Evolutionary conservation across 257 asterid species (phyloP).

Genomic region (Gynochthodes officinalis): DNA sequence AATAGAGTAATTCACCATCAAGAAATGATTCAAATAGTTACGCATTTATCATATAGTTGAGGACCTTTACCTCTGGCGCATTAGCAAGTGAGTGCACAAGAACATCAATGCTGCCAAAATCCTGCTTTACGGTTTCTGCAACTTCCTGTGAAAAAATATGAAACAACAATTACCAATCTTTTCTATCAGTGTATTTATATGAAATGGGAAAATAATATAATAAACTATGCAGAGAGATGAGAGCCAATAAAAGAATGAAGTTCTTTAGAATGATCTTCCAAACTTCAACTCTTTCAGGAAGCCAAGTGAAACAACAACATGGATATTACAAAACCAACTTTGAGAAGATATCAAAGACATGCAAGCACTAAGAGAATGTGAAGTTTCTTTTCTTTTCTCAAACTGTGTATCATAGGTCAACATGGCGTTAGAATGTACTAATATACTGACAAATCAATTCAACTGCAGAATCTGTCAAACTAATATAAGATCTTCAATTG

Average conservation of each 20-base stretch:
- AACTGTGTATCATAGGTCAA: not conserved
- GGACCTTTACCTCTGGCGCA: constrained; percentile 72
- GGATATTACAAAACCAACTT: not conserved
- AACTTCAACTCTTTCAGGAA: not conserved
- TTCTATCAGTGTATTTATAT: not conserved
- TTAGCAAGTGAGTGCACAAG: constrained; percentile 91
- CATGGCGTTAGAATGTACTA: not conserved
- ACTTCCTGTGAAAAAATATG: constrained; percentile 56
- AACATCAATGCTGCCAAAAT: constrained; percentile 82
- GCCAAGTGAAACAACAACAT: not conserved
- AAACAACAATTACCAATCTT: not conserved
- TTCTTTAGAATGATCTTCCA: not conserved
- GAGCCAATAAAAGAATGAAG: not conserved
- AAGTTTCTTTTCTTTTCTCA: not conserved
- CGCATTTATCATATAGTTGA: constrained; percentile 8
- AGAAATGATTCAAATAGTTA: not conserved
- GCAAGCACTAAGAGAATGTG: not conserved
- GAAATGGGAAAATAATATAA: not conserved
- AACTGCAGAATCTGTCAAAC: not conserved
- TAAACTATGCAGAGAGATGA: not conserved
- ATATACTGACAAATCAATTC: not conserved
- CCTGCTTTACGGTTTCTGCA: constrained; percentile 74
- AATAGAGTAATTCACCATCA: constrained; percentile 17
- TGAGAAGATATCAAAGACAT: not conserved
- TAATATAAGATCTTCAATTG: not conserved